Base-by-base conservation (phyloP, 2,329 filamentous ascomycete species). In the Aspergillus sp. region DNA sequence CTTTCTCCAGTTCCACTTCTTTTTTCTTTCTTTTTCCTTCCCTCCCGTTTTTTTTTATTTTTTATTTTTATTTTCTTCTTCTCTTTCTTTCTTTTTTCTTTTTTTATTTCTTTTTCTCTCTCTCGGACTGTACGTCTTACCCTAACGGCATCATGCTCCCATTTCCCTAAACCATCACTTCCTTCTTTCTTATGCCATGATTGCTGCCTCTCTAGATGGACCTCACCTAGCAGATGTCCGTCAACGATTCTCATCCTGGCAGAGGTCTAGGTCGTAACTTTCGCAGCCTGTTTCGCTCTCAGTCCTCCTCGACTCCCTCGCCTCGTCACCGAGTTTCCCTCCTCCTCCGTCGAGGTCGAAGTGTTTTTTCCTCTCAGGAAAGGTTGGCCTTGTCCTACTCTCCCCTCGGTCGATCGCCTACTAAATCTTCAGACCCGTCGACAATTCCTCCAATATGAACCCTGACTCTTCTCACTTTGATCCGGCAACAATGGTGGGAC, bases 401-500 rank as follows among this genome's bases (percentile, higher is more conserved):
- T 35, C 31, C 52, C 36, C 38, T 46, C 51, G 26, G 38, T 53
- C 32, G 47, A 48, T 19, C 19, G 19, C 19, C 19, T 19, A 19
- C 19, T 19, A 19, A 19, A 19, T 19, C 19, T 4, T 19, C 19
- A 19, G 19, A 19, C 19, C 19, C 19, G 19, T 19, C 19, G 19
- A 19, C 19, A 10, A 43, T 51, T 43, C 47, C 41, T 19, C 19
- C 19, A 19, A 19, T 39, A 66, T 66, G 62, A 57, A 57, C 48
- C 57, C 56, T 28, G 54, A 56, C 37, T 53, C 28, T n/a, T 13
- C 52, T 10, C 64, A 61, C 33, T 63, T 67, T 52, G 61, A 69
- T 39, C 60, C 66, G 42, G 57, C 60, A 43, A 60, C 61, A 26
- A 67, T 67, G 62, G 57, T 65, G 43, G 66, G 61, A 29, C 45